Evolutionary conservation across 225 moss, liverwort and hornwort species (phyloP).

Genomic region (Straminergon stramineum): DNA sequence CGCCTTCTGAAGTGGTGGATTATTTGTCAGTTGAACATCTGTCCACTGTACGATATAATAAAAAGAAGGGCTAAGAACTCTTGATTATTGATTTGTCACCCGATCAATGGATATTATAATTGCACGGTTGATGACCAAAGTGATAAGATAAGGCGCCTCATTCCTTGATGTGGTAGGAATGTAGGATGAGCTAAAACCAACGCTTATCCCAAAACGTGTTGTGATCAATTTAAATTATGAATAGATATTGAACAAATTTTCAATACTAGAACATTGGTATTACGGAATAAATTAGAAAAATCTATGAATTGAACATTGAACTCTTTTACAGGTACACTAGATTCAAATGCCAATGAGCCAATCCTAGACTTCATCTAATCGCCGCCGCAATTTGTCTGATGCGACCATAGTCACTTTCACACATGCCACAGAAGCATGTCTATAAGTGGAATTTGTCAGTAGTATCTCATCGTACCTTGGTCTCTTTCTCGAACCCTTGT

Average conservation of each 20-base stretch:
- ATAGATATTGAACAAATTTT: background rate
- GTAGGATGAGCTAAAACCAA: background rate
- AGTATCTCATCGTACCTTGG: background rate
- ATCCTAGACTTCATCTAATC: background rate
- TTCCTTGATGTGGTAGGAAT: background rate
- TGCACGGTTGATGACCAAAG: background rate
- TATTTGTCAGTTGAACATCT: background rate
- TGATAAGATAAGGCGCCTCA: background rate
- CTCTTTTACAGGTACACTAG: background rate
- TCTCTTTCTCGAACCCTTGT: background rate
- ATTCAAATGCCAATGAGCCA: background rate
- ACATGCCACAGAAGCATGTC: background rate
- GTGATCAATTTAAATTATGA: background rate
- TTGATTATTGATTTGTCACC: background rate
- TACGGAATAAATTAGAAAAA: background rate
- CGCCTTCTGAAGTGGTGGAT: conserved; percentile 5
- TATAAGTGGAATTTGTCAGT: background rate
- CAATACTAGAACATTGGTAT: background rate
- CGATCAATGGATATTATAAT: background rate
- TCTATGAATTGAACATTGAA: background rate
- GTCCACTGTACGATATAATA: conserved; percentile 13
- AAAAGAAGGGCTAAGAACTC: conserved; percentile 7
- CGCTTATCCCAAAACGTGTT: background rate
- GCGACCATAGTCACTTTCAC: background rate
- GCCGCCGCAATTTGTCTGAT: background rate